These are phyloP conservation scores for Fusarium humuli DNA, from an alignment of 2,329 filamentous ascomycete genomes.

Conservation along the genomic window DNA sequence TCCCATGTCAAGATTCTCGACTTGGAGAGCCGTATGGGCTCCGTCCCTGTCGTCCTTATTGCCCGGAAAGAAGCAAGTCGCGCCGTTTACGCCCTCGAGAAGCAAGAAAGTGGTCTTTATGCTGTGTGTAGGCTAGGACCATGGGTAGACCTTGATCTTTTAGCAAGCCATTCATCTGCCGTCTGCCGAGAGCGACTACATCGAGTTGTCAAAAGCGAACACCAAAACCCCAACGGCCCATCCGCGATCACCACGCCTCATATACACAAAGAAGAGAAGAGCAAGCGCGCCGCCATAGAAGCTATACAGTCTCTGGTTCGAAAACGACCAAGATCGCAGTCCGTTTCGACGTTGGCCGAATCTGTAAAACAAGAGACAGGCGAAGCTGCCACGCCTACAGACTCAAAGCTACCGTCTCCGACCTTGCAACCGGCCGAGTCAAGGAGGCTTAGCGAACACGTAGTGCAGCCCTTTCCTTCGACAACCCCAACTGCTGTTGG, in stretches of 20 bases:
- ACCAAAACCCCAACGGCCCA: constrained; percentile 34
- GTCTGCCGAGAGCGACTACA: constrained; percentile 49
- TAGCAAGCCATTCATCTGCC: constrained; percentile 63
- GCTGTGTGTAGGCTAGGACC: constrained; percentile 74
- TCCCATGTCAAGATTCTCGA: constrained; percentile 73
- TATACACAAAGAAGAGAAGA: constrained; percentile 63
- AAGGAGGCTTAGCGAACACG: background rate
- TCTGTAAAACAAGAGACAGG: constrained; percentile 33
- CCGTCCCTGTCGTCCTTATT: constrained; percentile 67
- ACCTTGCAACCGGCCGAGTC: constrained; percentile 32
- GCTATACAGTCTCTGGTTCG: constrained; percentile 71
- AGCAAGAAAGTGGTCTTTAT: constrained; percentile 70
- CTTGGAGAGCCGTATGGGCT: constrained; percentile 69
- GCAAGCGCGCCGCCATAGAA: constrained; percentile 70
- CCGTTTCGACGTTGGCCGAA: constrained; percentile 54
- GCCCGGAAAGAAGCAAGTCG: constrained; percentile 68
- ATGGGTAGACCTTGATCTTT: constrained; percentile 71
- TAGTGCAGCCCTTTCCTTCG: background rate
- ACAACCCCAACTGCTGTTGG: constrained; percentile 1
- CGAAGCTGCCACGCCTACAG: constrained; percentile 21
- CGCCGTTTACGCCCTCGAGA: constrained; percentile 73
- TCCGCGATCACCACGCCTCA: constrained; percentile 56
- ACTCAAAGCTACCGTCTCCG: constrained; percentile 40
- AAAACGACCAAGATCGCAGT: constrained; percentile 60
- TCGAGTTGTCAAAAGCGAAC: constrained; percentile 31